phyloP scores from a whole-genome alignment of 257 asterid genomes.

The Plantago ovata region DNA sequence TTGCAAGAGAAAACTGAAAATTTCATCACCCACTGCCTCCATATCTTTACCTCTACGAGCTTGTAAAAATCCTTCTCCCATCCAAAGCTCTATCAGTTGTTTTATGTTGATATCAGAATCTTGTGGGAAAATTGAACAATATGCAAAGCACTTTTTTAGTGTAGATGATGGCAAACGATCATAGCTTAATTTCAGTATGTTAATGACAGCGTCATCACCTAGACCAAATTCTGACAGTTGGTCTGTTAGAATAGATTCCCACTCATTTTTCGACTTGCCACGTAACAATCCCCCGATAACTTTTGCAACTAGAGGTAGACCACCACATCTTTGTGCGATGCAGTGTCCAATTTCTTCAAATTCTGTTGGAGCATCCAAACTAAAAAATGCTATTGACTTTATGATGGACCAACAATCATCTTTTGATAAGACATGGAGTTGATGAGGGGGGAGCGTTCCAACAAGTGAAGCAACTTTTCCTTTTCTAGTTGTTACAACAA shows the following conservation, averaged over 20 bases:
- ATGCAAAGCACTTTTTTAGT: slow-evolving; percentile 28
- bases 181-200: slow-evolving; percentile 28
- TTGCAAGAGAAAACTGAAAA: slow-evolving; percentile 5
- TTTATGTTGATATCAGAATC: slow-evolving; percentile 5
- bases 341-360: slow-evolving; percentile 16
- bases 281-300: slow-evolving; percentile 30
- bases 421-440: slow-evolving; percentile 16
- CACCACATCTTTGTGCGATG: slow-evolving; percentile 29
- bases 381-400: slow-evolving; percentile 1
- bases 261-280: slow-evolving; percentile 14
- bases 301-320: slow-evolving; percentile 32
- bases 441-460: not conserved
- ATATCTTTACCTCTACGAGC: not conserved
- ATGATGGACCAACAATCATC: slow-evolving; percentile 26
- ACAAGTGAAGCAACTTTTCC: slow-evolving; percentile 15
- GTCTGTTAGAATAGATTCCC: slow-evolving; percentile 12
- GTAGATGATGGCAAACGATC: slow-evolving; percentile 25
- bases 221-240: not conserved
- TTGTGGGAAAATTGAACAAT: slow-evolving; percentile 20
- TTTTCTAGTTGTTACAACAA: not conserved
- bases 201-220: not conserved
- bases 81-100: slow-evolving; percentile 19
- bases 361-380: not conserved
- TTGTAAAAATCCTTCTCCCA: slow-evolving; percentile 21
- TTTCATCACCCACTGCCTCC: slow-evolving; percentile 11